These are phyloP conservation scores for Rhizomucor pusillus DNA, from an alignment of 371 early-diverging fungal species.

Conservation along the genomic window DNA sequence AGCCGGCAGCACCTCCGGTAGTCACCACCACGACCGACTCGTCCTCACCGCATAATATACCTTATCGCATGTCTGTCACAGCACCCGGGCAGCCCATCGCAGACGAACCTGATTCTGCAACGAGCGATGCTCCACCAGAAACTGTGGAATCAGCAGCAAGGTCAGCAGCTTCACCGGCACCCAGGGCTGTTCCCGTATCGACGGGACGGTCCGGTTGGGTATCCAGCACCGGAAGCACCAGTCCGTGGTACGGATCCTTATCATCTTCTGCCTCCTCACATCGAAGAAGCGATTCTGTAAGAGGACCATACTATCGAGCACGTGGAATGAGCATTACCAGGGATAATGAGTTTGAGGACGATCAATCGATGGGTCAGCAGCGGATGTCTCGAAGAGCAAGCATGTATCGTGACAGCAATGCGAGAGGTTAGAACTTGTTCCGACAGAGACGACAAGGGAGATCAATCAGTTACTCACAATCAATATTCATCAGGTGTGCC, in stretches of 20 bases:
- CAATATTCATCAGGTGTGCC: constrained; percentile 44
- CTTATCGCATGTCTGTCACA: constrained; percentile 9
- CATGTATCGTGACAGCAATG: neutral
- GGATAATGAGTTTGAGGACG: constrained; percentile 38
- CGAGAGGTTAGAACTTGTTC: neutral
- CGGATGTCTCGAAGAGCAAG: constrained; percentile 8
- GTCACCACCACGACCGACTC: no score
- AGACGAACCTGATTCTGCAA: neutral
- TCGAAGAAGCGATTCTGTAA: constrained; percentile 41
- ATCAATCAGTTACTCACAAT: no score
- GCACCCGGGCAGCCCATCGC: constrained; percentile 3
- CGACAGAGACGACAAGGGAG: neutral
- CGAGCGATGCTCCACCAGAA: constrained; percentile 8
- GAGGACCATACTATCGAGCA: constrained; percentile 51
- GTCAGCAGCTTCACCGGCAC: constrained; percentile 12
- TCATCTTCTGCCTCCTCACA: constrained; percentile 39
- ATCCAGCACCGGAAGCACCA: constrained; percentile 41
- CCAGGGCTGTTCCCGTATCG: constrained; percentile 24
- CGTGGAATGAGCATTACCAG: constrained; percentile 47
- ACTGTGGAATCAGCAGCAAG: constrained; percentile 1
- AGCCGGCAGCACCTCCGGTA: no score
- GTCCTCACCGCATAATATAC: neutral
- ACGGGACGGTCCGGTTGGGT: constrained; percentile 43
- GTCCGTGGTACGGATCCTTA: constrained; percentile 40
- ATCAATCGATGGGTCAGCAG: constrained; percentile 11